Conservation (phyloP, 768 basidiomycete genomes). For the Serendipita vermifera region DNA sequence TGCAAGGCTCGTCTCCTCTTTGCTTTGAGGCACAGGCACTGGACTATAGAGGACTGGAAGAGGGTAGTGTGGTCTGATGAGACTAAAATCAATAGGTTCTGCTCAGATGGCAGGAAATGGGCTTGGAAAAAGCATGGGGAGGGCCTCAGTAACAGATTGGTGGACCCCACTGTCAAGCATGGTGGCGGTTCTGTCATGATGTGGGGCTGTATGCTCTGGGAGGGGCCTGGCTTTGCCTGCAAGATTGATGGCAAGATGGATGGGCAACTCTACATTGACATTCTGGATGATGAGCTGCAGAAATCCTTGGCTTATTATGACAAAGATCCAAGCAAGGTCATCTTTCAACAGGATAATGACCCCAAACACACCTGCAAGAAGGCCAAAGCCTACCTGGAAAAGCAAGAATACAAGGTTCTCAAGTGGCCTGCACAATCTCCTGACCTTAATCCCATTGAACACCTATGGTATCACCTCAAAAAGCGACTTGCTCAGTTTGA, state of each 20-base stretch:
- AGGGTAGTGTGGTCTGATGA: constrained; percentile 7
- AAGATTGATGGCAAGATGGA: constrained; percentile 10
- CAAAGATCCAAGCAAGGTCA: neutral
- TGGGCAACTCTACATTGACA: neutral
- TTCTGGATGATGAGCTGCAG: constrained; percentile 1
- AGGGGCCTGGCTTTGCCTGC: constrained; percentile 3
- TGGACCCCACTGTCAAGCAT: constrained; percentile 4
- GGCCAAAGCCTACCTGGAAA: too few relatives aligned
- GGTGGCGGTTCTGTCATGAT: constrained; percentile 12
- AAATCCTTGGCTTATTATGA: neutral
- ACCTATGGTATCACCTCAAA: constrained; percentile 7
- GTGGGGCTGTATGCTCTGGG: constrained; percentile 11
- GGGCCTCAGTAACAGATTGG: neutral
- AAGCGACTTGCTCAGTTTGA: neutral
- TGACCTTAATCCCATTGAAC: constrained; percentile 9
- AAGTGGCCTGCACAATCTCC: too few relatives aligned
- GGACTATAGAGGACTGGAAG: constrained; percentile 10
- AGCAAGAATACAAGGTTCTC: too few relatives aligned
- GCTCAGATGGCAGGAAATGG: constrained; percentile 4
- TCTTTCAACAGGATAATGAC: constrained; percentile 14
- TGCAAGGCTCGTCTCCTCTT: neutral
- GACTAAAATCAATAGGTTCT: constrained; percentile 9
- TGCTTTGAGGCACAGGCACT: constrained; percentile 4
- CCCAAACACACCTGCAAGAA: constrained; percentile 19
- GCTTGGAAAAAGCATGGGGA: neutral